These are phyloP conservation scores for Flaveria ramosissima DNA, from an alignment of 129 eudicot species.

Conservation along the genomic window DNA sequence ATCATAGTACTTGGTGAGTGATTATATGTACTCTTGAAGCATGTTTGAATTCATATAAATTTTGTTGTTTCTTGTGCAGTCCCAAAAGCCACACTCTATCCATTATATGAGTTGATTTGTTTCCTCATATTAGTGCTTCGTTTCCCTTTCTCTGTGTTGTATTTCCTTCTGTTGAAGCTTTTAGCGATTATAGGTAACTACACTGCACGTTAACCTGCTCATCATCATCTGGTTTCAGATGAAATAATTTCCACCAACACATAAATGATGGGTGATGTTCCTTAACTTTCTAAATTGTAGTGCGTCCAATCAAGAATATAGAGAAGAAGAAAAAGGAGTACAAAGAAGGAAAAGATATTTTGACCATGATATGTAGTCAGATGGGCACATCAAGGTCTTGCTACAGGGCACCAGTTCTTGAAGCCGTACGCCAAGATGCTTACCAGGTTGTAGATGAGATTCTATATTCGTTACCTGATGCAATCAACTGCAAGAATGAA, in stretches of 20 bases:
- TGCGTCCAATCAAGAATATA: background rate
- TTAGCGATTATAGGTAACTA: background rate
- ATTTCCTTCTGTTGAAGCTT: too few relatives aligned
- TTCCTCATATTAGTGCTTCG: too few relatives aligned
- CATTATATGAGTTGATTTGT: too few relatives aligned
- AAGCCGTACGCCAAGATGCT: conserved; percentile 27
- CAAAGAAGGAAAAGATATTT: background rate
- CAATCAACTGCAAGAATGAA: background rate
- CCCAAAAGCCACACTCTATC: too few relatives aligned
- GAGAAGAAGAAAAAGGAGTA: conserved; percentile 12
- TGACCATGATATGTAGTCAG: conserved; percentile 3
- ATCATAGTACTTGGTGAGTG: too few relatives aligned
- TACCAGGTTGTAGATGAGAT: conserved; percentile 34
- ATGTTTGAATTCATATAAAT: too few relatives aligned
- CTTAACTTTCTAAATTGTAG: background rate
- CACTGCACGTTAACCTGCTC: too few relatives aligned
- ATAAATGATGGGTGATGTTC: background rate
- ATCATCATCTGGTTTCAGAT: too few relatives aligned
- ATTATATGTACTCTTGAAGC: too few relatives aligned
- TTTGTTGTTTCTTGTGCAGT: too few relatives aligned
- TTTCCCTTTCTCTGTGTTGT: too few relatives aligned
- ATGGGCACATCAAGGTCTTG: background rate
- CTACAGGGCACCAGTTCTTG: background rate
- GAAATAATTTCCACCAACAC: background rate
- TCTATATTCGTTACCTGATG: background rate